Evolutionary conservation across 2,329 filamentous ascomycete genomes (phyloP).

Genomic region (Ilyonectria sp.): DNA sequence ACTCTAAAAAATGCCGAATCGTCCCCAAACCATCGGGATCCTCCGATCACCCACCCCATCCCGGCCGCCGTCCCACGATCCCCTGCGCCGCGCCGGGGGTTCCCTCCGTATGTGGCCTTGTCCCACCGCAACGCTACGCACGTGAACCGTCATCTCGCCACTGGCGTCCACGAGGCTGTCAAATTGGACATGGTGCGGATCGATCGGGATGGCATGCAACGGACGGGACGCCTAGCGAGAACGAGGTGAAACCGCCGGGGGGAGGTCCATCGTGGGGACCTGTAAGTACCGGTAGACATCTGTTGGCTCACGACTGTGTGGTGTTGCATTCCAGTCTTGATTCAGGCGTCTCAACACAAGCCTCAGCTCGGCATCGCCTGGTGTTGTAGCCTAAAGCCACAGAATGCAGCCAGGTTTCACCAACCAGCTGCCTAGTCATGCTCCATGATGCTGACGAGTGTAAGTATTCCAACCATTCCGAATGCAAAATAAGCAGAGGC

Average conservation of each 20-base stretch:
- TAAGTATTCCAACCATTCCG: background rate
- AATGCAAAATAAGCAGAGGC: background rate
- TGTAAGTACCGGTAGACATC: too few relatives aligned
- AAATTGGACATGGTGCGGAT: background rate
- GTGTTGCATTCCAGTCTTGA: constrained; percentile 29
- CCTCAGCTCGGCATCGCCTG: constrained; percentile 10
- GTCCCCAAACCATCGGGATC: constrained; percentile 34
- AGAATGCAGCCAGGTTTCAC: background rate
- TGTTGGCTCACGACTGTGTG: background rate
- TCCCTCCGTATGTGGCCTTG: background rate
- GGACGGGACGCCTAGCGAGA: background rate
- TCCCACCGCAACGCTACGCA: background rate
- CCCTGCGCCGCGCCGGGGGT: background rate
- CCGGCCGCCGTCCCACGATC: background rate
- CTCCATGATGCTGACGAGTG: background rate
- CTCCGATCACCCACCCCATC: constrained; percentile 35
- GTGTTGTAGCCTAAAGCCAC: constrained; percentile 17
- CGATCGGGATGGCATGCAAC: background rate
- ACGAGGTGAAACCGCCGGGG: constrained; percentile 20
- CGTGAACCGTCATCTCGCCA: constrained; percentile 3
- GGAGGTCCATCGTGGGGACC: background rate
- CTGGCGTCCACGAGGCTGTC: background rate
- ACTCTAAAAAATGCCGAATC: background rate
- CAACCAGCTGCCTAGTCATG: constrained; percentile 8
- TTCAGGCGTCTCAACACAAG: constrained; percentile 19